phyloP scores from a whole-genome alignment of 805 yeast genomes.

The Metschnikowia reukaufii region DNA sequence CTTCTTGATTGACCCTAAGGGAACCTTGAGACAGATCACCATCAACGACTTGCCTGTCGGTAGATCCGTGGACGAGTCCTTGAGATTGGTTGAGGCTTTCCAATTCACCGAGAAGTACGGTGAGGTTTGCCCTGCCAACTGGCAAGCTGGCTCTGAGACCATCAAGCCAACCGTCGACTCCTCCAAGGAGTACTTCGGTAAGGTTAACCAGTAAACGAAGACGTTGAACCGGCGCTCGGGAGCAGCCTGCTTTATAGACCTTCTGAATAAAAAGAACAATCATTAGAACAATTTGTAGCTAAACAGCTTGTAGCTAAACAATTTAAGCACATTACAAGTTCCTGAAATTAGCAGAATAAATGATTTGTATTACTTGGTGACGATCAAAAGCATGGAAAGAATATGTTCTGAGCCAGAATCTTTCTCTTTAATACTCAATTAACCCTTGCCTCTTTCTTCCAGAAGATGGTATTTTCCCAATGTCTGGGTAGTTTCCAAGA shows the following conservation, averaged over 20 bases:
- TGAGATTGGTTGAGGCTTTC: slow-evolving; percentile 98
- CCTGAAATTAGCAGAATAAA: too few species aligned
- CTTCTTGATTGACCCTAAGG: slow-evolving; percentile 96
- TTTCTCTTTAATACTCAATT: too few species aligned
- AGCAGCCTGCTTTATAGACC: slow-evolving; percentile 4
- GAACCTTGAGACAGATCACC: slow-evolving; percentile 92
- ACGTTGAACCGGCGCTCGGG: neutral
- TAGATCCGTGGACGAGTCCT: slow-evolving; percentile 96
- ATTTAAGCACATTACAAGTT: too few species aligned
- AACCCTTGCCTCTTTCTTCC: too few species aligned
- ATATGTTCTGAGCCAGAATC: too few species aligned
- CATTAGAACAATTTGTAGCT: neutral
- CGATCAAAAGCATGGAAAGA: too few species aligned
- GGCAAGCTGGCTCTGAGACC: slow-evolving; percentile 87
- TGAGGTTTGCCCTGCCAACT: slow-evolving; percentile 99
- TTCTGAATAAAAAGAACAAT: neutral
- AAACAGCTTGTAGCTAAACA: neutral
- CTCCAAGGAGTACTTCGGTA: slow-evolving; percentile 33
- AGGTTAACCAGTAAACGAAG: slow-evolving; percentile 46
- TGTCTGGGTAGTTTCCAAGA: too few species aligned
- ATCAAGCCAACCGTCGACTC: slow-evolving; percentile 49
- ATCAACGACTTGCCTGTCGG: slow-evolving; percentile 99
- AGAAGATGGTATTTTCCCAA: too few species aligned
- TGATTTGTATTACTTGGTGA: too few species aligned
- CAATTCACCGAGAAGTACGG: slow-evolving; percentile 99